These are phyloP conservation scores for Taphrina deformans DNA, from an alignment of 1,139 yeast species.

Conservation along the genomic window DNA sequence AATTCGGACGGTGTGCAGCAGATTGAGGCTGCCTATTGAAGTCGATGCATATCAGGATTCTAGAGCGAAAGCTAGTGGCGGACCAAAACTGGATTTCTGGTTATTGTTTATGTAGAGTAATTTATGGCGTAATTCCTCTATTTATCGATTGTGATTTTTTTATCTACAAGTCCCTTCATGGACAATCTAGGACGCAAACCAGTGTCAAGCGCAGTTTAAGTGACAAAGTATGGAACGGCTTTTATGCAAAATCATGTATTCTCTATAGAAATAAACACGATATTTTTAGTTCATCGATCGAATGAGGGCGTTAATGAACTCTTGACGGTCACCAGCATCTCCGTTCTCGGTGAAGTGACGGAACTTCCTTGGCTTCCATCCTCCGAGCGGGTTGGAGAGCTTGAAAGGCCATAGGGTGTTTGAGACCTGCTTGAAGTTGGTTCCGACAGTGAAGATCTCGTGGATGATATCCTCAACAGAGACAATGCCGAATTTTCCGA, in stretches of 20 bases:
- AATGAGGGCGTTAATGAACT: constrained; percentile 95
- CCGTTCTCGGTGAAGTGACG: constrained; percentile 99
- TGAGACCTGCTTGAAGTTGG: constrained; percentile 99
- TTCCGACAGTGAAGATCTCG: constrained; percentile 96
- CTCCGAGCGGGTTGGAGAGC: constrained; percentile 98
- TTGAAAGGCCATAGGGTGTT: constrained; percentile 99
- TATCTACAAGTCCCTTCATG: too few species aligned
- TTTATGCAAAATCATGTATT: background rate
- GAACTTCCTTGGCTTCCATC: constrained; percentile 99
- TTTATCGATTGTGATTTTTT: background rate
- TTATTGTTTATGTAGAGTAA: too few species aligned
- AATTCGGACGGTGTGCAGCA: constrained; percentile 28
- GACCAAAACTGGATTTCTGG: too few species aligned
- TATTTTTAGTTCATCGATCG: constrained; percentile 82
- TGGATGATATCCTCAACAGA: constrained; percentile 97
- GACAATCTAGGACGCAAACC: too few species aligned
- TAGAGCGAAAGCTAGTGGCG: background rate
- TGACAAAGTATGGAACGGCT: too few species aligned
- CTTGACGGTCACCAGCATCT: constrained; percentile 99
- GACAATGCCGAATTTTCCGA: constrained; percentile 95
- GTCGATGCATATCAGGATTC: too few species aligned
- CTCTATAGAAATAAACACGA: background rate
- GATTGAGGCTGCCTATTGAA: background rate
- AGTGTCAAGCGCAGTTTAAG: too few species aligned
- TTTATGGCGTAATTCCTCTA: too few species aligned